These are phyloP conservation scores for Isabelozyma pseudorhagii DNA, from an alignment of 805 yeast species.

Conservation along the genomic window DNA sequence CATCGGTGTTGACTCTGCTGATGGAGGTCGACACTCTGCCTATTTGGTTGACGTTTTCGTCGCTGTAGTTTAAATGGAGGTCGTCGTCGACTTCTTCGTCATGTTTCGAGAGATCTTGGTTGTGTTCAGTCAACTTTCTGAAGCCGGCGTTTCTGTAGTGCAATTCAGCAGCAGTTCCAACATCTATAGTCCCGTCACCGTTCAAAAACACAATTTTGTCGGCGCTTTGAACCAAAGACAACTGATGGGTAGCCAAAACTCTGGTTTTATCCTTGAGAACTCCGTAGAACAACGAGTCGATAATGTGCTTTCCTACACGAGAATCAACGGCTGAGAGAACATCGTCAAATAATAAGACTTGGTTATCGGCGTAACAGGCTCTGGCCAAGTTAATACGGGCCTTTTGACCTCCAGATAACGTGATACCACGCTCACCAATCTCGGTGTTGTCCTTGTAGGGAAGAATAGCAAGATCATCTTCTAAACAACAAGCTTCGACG, in stretches of 20 bases:
- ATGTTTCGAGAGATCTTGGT: constrained; percentile 19
- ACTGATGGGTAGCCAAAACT: constrained; percentile 42
- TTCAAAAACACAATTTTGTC: constrained; percentile 36
- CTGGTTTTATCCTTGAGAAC: constrained; percentile 31
- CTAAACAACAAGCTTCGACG: constrained; percentile 37
- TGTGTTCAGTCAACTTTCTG: constrained; percentile 48
- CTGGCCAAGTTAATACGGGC: constrained; percentile 44
- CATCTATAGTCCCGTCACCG: constrained; percentile 41
- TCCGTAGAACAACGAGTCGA: constrained; percentile 31
- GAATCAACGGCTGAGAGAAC: constrained; percentile 45
- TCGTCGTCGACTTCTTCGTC: constrained; percentile 31
- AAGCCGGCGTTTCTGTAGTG: constrained; percentile 42
- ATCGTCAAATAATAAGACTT: constrained; percentile 38
- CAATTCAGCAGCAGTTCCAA: constrained; percentile 33
- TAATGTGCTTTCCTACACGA: constrained; percentile 40
- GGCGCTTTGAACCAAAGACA: constrained; percentile 35
- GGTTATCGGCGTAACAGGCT: constrained; percentile 34
- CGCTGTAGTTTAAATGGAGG: constrained; percentile 9
- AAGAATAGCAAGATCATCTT: constrained; percentile 31
- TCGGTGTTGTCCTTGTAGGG: constrained; percentile 40
- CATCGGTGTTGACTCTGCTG: background rate
- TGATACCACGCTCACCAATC: constrained; percentile 44
- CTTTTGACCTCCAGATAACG: constrained; percentile 45
- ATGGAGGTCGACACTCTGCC: background rate
- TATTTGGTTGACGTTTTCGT: constrained; percentile 6